Base-by-base conservation (phyloP, 1,284 basidiomycete species). In the Abortiporus biennis region DNA sequence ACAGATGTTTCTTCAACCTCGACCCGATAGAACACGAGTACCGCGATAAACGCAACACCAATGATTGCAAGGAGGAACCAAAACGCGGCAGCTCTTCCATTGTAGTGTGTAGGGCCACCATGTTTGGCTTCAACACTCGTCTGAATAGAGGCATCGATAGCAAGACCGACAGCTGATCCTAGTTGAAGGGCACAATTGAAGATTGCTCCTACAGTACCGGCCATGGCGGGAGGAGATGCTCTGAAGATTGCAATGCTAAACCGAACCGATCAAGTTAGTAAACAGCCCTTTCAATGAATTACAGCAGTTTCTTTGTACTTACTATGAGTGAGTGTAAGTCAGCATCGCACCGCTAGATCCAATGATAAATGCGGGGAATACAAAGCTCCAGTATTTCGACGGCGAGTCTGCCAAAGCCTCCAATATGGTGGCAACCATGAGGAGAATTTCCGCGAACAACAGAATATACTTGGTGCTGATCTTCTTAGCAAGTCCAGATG, bases 151-250 rank as follows among this genome's bases (percentile, higher is more conserved):
- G 57, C 59, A 23, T 69, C 62, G 4, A 66, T 66, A 4, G 76
- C 68, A 34, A 71, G 57, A 12, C 71, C 71, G 17, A 72, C 57
- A 1, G 76, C 76, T 3, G 66, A 66, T 17, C 76, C 75, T 38
- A 74, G 60, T 54, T 79, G 73, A 0, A 77, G 64, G 8, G 71
- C 72, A 17, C 67, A 64, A 44, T 74, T 74, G 60, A 76, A 76
- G 24, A 78, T 69, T 2, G 77, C 76, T 12, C 74, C 74, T 2
- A 76, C 68, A 1, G 68, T 72, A 31, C 77, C 76, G 1, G 74
- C 65, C 56, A 72, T 68, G 13, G 63, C 58, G 3, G 70, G 43
- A 1, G 76, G 75, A 2, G 65, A 64, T 13, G 62, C 63, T 33
- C 63, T 65, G 58, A 78, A 70, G 32, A 78, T 66, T 8, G 74